phyloP scores from a whole-genome alignment of 1,284 basidiomycete genomes.

The Ganoderma multipileum region DNA sequence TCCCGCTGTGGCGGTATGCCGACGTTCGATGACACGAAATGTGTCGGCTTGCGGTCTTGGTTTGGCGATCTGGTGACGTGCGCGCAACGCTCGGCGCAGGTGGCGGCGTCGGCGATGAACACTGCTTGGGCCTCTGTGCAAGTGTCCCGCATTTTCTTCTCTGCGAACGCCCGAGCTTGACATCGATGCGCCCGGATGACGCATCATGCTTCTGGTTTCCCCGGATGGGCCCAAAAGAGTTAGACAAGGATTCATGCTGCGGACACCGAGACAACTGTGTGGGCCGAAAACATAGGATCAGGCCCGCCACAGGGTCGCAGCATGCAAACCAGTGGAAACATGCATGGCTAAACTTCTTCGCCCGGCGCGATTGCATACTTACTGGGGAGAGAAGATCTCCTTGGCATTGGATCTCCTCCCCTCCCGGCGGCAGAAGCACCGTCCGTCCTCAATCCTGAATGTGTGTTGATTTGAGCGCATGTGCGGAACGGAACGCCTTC shows the following conservation, averaged over 20 bases:
- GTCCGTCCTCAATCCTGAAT: background rate
- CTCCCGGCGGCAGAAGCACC: background rate
- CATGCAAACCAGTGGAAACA: background rate
- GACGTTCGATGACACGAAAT: background rate
- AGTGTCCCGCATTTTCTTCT: background rate
- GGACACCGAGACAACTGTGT: background rate
- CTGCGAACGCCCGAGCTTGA: background rate
- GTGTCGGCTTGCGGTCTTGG: background rate
- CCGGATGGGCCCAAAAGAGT: background rate
- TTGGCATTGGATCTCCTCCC: background rate
- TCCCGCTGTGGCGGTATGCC: background rate
- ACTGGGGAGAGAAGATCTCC: background rate
- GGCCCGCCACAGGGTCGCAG: background rate
- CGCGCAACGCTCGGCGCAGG: background rate
- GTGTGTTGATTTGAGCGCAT: background rate
- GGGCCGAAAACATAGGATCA: conserved; percentile 2
- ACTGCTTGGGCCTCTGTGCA: background rate
- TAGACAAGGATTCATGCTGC: background rate
- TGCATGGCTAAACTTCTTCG: background rate
- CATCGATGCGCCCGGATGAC: background rate
- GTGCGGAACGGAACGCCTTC: conserved; percentile 4
- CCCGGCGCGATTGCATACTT: background rate
- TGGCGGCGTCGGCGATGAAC: background rate
- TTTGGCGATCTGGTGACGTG: background rate
- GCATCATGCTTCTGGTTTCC: background rate